Evolutionary conservation across 208 protist genomes (phyloP).

Genomic region (Acanthamoeba castellanii): DNA sequence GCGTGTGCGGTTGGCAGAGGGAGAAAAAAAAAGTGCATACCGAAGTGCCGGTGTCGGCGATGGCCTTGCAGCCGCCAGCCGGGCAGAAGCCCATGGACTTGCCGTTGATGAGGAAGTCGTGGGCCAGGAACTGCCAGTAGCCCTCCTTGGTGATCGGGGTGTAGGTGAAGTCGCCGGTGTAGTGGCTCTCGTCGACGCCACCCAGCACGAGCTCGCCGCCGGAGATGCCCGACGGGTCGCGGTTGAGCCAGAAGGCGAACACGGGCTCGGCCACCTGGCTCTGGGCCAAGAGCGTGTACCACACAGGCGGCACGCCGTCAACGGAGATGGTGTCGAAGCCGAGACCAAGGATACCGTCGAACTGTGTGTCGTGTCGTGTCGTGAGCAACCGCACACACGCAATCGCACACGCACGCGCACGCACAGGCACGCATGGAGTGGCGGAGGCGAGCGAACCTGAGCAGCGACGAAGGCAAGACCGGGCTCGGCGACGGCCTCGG

Average conservation of each 20-base stretch:
- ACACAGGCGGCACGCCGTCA: slow-evolving; percentile 42
- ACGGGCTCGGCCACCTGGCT: slow-evolving; percentile 14
- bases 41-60: slow-evolving; percentile 16
- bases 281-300: slow-evolving; percentile 6
- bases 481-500: slow-evolving; percentile 93
- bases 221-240: background rate
- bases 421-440: background rate
- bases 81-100: background rate
- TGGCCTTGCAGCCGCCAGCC: slow-evolving; percentile 7
- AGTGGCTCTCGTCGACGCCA: background rate
- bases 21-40: background rate
- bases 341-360: slow-evolving; percentile 91
- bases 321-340: slow-evolving; percentile 92
- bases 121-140: slow-evolving; percentile 23
- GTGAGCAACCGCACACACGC: background rate
- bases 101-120: slow-evolving; percentile 37
- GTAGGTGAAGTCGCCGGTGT: slow-evolving; percentile 12
- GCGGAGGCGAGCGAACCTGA: slow-evolving; percentile 88
- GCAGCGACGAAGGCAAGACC: slow-evolving; percentile 93
- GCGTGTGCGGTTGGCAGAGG: background rate
- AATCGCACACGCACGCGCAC: background rate
- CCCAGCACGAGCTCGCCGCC: slow-evolving; percentile 10
- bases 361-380: background rate
- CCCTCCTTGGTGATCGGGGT: slow-evolving; percentile 15
- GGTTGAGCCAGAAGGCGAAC: slow-evolving; percentile 43